Evolutionary conservation across 106 monocot species (phyloP).

Genomic region (Hemerocallis citrina): DNA sequence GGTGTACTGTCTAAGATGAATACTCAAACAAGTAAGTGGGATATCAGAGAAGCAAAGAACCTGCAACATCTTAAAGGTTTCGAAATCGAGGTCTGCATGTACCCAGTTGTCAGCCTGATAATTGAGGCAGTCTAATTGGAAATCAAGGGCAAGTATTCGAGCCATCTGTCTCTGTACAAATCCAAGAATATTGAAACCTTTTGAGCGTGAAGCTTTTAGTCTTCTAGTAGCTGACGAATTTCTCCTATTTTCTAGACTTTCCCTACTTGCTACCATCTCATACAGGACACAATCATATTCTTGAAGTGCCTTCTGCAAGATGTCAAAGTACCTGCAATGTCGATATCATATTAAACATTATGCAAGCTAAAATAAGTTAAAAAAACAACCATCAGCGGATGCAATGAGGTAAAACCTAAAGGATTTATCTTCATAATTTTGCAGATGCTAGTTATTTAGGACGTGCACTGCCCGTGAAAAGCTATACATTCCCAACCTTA

Average conservation of each 20-base stretch:
- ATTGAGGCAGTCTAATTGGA: conserved; percentile 85
- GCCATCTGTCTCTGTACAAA: conserved; percentile 91
- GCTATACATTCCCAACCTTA: too few species aligned
- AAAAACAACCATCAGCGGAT: background rate
- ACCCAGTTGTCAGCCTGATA: conserved; percentile 68
- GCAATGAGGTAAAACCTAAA: background rate
- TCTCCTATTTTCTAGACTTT: conserved; percentile 57
- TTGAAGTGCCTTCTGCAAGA: conserved; percentile 57
- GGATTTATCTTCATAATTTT: too few species aligned
- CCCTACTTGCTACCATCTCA: conserved; percentile 84
- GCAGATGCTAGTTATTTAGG: too few species aligned
- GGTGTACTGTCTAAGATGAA: background rate
- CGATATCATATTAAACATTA: background rate
- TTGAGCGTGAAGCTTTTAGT: conserved; percentile 52
- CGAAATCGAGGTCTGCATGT: conserved; percentile 90
- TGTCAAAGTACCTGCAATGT: conserved; percentile 66
- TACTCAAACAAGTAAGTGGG: background rate
- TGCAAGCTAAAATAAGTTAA: background rate
- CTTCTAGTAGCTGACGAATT: conserved; percentile 26
- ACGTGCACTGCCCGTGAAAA: too few species aligned
- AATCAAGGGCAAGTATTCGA: conserved; percentile 72
- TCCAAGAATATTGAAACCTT: conserved; percentile 75
- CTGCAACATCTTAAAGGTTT: conserved; percentile 85
- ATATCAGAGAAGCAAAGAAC: conserved; percentile 19
- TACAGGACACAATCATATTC: conserved; percentile 86